Evolutionary conservation across 2,329 filamentous ascomycete genomes (phyloP).

Genomic region (Aureobasidium melanogenum): DNA sequence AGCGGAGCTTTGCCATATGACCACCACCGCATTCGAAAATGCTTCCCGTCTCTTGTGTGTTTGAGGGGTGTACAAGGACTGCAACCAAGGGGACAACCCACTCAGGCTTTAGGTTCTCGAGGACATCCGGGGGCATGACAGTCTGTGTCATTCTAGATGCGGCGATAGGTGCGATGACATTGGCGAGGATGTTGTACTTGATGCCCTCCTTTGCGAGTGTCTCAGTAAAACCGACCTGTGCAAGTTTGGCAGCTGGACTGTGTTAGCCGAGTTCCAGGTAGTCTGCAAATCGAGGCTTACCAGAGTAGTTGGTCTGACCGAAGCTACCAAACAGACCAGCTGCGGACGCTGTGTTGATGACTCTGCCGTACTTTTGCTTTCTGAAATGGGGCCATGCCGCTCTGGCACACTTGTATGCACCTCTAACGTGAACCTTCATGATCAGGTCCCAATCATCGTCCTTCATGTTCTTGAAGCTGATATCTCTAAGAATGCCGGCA

Average conservation of each 20-base stretch:
- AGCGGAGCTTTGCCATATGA: constrained; percentile 84
- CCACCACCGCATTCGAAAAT: constrained; percentile 95
- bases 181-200: constrained; percentile 96
- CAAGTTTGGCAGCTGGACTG: constrained; percentile 70
- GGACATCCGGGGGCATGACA: constrained; percentile 86
- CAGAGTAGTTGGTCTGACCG: constrained; percentile 91
- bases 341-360: constrained; percentile 96
- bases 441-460: constrained; percentile 96
- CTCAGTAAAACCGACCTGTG: constrained; percentile 94
- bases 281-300: constrained; percentile 31
- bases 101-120: constrained; percentile 78
- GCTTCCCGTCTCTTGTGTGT: constrained; percentile 70
- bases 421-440: constrained; percentile 83
- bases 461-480: constrained; percentile 98
- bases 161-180: constrained; percentile 91
- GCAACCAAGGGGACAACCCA: constrained; percentile 94
- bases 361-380: constrained; percentile 94
- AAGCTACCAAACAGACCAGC: constrained; percentile 94
- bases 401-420: constrained; percentile 88
- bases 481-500: constrained; percentile 85
- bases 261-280: constrained; percentile 20
- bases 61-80: constrained; percentile 75
- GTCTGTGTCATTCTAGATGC: constrained; percentile 94
- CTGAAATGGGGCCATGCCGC: constrained; percentile 97
- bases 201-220: constrained; percentile 93